Percentiles rank a stretch among this genome's conserved stretches.
phyloP scores from a whole-genome alignment of 345 rosid genomes.

The Pistacia atlantica region DNA sequence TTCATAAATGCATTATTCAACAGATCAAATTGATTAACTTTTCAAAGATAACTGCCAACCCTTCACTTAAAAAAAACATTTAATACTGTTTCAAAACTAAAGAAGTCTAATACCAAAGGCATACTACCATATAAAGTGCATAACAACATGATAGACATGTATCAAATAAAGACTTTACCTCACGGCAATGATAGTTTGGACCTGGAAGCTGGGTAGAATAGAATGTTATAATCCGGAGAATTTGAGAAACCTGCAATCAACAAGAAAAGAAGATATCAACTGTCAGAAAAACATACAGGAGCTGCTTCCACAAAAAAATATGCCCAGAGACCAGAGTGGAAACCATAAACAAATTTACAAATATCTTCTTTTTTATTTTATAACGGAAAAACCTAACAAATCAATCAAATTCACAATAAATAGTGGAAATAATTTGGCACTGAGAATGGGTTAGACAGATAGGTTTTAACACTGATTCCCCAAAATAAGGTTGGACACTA shows the following conservation, averaged over 20 bases:
- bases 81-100: not conserved
- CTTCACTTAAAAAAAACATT: not conserved
- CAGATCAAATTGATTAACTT: not conserved
- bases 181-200: constrained; percentile 95
- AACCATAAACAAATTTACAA: not conserved
- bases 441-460: not conserved
- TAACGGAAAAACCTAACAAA: not conserved
- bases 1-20: not conserved
- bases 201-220: constrained; percentile 99
- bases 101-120: constrained; percentile 1
- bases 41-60: not conserved
- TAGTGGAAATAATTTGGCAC: not conserved
- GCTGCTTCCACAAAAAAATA: not conserved
- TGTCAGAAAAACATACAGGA: constrained; percentile 19
- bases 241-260: constrained; percentile 73
- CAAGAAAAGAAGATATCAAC: constrained; percentile 5
- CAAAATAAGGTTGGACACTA: not conserved
- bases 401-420: not conserved
- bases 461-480: not conserved
- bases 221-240: constrained; percentile 86
- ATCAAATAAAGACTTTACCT: constrained; percentile 47
- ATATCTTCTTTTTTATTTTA: too few relatives aligned
- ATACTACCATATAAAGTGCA: not conserved
- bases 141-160: not conserved
- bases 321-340: not conserved